Percentiles rank a stretch among this genome's conserved stretches.
Evolutionary conservation across 2,329 filamentous ascomycete species (phyloP).

Genomic region (Saccharata proteae): DNA sequence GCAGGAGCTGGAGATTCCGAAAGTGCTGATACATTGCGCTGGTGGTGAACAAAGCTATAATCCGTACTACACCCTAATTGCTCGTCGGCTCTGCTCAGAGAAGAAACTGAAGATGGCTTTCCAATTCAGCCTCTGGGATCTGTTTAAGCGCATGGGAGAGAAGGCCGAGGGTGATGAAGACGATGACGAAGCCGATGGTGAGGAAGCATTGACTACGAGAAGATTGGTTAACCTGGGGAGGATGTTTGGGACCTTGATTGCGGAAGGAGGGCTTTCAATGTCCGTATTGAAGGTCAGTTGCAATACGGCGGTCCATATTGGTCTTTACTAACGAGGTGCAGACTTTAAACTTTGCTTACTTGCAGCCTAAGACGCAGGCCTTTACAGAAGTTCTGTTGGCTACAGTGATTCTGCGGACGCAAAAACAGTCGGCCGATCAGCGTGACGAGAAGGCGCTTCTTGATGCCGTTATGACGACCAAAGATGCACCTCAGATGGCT

Average conservation of each 20-base stretch:
- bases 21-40: slow-evolving; percentile 77
- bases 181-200: slow-evolving; percentile 41
- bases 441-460: slow-evolving; percentile 47
- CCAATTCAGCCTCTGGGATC: slow-evolving; percentile 74
- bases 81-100: slow-evolving; percentile 63
- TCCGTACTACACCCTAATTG: slow-evolving; percentile 83
- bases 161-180: slow-evolving; percentile 48
- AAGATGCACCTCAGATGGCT: slow-evolving; percentile 54
- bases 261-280: slow-evolving; percentile 47
- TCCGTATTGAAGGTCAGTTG: slow-evolving; percentile 38
- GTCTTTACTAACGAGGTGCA: slow-evolving; percentile 18
- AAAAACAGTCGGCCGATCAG: slow-evolving; percentile 33
- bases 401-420: slow-evolving; percentile 57
- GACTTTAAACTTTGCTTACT: slow-evolving; percentile 64
- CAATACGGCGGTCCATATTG: slow-evolving; percentile 6
- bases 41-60: slow-evolving; percentile 79
- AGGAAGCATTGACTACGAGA: slow-evolving; percentile 38
- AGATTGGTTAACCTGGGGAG: slow-evolving; percentile 57
- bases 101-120: slow-evolving; percentile 71
- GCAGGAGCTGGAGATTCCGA: slow-evolving; percentile 75
- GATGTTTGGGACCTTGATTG: slow-evolving; percentile 51
- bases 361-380: slow-evolving; percentile 62
- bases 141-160: slow-evolving; percentile 80
- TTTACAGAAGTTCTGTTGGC: slow-evolving; percentile 76
- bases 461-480: slow-evolving; percentile 54